Base-by-base conservation (phyloP, 2,329 filamentous ascomycete species). In the Aureobasidium namibiae region DNA sequence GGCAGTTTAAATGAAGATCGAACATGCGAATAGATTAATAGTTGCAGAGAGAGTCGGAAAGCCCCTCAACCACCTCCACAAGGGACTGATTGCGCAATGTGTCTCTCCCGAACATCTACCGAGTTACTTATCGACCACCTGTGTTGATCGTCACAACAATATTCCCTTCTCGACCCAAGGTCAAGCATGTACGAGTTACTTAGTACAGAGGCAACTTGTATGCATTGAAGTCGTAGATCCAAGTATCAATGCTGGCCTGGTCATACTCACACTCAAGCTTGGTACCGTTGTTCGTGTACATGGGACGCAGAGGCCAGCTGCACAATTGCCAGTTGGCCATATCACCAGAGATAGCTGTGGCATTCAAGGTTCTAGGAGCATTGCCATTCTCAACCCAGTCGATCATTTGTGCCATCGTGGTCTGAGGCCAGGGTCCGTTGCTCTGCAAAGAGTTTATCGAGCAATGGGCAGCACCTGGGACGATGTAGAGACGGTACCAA, bases 381-480 rank as follows among this genome's bases (percentile, higher is more conserved):
- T 73, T 66, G 2, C 74, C 76, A 13, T 77, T 74, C 70, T 82
- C 79, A 0, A 80, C 79, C 80, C 79, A 82, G 58, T 78, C 70
- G 50, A 83, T 77, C 64, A 80, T 68, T 1, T 67, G 72, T 63
- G 73, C 70, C 62, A 80, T 70, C 63, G 78, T 80, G 14, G 74
- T 73, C 65, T 77, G 67, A 0, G 75, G 74, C 65, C 72, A 76
- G 2, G 70, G 71, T 0, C 75, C 75, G 24, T n/a, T n/a, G n/a
- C n/a, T n/a, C n/a, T n/a, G n/a, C n/a, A n/a, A n/a, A n/a, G n/a
- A n/a, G n/a, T n/a, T n/a, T n/a, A n/a, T 31, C 29, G 29, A 31
- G 63, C 80, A 84, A 69, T 82, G 80, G 0, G 71, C 79, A 0
- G 76, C 80, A 24, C 80, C 80, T 0, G 81, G 80, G 21, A 83